Percentiles rank a stretch among this genome's conserved stretches.
Conservation (phyloP, 2,329 filamentous ascomycete genomes). For the Trichoderma atrobrunneum region DNA sequence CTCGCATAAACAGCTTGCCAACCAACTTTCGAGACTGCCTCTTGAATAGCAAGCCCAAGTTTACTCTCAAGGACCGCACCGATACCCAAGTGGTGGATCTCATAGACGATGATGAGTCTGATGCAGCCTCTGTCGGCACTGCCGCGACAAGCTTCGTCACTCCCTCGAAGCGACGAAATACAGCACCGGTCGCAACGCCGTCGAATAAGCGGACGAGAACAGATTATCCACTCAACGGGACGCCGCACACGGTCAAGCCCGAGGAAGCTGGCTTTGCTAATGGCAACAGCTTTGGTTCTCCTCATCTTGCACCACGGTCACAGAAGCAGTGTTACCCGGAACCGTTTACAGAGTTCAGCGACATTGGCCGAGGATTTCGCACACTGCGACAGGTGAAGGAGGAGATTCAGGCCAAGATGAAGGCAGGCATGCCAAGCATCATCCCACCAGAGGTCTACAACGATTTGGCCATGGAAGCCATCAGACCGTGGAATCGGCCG, state of each 20-base stretch:
- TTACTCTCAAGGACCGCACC: conserved; percentile 40
- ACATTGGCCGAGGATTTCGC: conserved; percentile 41
- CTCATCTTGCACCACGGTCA: conserved; percentile 9
- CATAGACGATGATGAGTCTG: conserved; percentile 38
- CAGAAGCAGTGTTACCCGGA: conserved; percentile 27
- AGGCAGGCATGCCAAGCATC: conserved; percentile 56
- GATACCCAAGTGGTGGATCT: conserved; percentile 39
- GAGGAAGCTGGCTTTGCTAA: conserved; percentile 33
- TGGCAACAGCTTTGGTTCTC: conserved; percentile 21
- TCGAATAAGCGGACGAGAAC: conserved; percentile 33
- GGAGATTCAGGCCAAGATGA: conserved; percentile 53
- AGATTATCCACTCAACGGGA: conserved; percentile 21
- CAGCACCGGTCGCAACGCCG: conserved; percentile 31
- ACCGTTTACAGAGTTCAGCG: conserved; percentile 41
- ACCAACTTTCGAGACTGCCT: conserved; percentile 50
- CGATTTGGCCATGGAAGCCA: conserved; percentile 53
- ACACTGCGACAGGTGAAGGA: conserved; percentile 51
- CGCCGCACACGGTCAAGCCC: conserved; percentile 35
- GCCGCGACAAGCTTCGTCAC: conserved; percentile 26
- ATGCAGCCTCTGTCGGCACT: conserved; percentile 28
- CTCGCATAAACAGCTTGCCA: conserved; percentile 46
- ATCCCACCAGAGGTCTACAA: conserved; percentile 60
- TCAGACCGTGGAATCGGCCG: conserved; percentile 56
- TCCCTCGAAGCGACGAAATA: conserved; percentile 31
- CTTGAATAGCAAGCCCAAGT: conserved; percentile 46